Percentiles rank a stretch among this genome's conserved stretches.
These are phyloP conservation scores for Vitis amurensis DNA, from an alignment of 164 flowering plant genomes.

Conservation along the genomic window DNA sequence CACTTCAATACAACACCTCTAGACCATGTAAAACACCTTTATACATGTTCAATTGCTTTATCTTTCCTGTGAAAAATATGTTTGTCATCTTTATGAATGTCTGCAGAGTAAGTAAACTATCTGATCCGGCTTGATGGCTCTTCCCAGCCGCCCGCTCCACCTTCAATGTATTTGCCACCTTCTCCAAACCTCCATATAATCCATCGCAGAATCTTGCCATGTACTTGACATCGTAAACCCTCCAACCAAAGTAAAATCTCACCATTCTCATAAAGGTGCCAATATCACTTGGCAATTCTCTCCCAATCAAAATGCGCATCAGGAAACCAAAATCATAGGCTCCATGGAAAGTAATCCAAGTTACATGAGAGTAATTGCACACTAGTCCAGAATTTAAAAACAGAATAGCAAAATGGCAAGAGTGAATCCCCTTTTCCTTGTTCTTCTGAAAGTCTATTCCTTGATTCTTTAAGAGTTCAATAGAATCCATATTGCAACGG, in stretches of 20 bases:
- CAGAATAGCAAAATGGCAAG: constrained; percentile 20
- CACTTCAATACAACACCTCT: no score
- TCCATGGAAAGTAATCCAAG: constrained; percentile 34
- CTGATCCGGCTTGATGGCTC: constrained; percentile 26
- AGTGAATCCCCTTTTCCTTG: constrained; percentile 23
- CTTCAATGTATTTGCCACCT: constrained; percentile 17
- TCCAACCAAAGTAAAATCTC: constrained; percentile 14
- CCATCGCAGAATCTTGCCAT: constrained; percentile 23
- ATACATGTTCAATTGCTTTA: no score
- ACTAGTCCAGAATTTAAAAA: constrained; percentile 26
- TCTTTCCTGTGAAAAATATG: no score
- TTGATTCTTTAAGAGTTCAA: constrained; percentile 23
- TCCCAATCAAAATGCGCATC: constrained; percentile 20
- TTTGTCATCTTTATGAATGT: no score
- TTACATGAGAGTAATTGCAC: constrained; percentile 9
- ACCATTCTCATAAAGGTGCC: constrained; percentile 8
- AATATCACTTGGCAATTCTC: constrained; percentile 11
- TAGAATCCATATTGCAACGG: constrained; percentile 26
- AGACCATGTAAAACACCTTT: no score
- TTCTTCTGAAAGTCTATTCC: constrained; percentile 38
- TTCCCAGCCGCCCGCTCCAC: constrained; percentile 27
- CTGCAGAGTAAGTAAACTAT: no score
- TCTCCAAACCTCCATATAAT: constrained; percentile 31
- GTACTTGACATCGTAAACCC: constrained; percentile 29
- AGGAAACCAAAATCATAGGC: constrained; percentile 36